phyloP scores from a whole-genome alignment of 352 stramenopile genomes.

The Phytophthora cactorum region DNA sequence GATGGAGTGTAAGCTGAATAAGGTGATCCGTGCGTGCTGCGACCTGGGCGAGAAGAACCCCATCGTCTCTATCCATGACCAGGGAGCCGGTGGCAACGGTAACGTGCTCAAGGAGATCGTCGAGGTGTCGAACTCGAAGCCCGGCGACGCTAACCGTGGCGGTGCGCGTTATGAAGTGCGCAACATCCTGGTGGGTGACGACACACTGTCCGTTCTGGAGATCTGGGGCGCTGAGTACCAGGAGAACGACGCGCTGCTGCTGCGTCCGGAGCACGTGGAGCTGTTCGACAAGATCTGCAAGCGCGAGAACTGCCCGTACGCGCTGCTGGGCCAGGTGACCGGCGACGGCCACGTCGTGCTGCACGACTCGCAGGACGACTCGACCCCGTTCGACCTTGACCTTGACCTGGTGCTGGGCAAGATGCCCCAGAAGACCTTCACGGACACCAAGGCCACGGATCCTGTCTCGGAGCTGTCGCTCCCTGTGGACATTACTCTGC shows the following conservation, averaged over 20 bases:
- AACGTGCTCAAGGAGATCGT: conserved; percentile 99
- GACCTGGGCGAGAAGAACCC: conserved; percentile 98
- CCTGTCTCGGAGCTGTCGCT: conserved; percentile 70
- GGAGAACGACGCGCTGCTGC: conserved; percentile 98
- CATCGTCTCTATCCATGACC: conserved; percentile 99
- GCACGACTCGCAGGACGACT: conserved; percentile 94
- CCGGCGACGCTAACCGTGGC: conserved; percentile 88
- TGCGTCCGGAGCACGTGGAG: conserved; percentile 89
- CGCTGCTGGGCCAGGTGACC: conserved; percentile 95
- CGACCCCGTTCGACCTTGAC: conserved; percentile 96
- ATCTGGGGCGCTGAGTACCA: conserved; percentile 99
- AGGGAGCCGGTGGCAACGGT: conserved; percentile 99
- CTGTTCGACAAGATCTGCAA: conserved; percentile 96
- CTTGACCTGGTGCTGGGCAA: conserved; percentile 98
- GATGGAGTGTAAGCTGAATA: conserved; percentile 99
- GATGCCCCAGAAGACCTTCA: conserved; percentile 99
- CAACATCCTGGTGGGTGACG: conserved; percentile 96
- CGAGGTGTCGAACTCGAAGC: conserved; percentile 83
- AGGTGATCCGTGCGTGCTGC: conserved; percentile 98
- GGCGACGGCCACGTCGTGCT: conserved; percentile 97
- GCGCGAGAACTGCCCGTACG: conserved; percentile 97
- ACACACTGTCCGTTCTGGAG: conserved; percentile 98
- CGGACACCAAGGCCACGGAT: conserved; percentile 77
- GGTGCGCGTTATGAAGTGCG: conserved; percentile 95
- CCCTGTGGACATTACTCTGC: conserved; percentile 90